Evolutionary conservation across 1,284 basidiomycete genomes (phyloP).

Genomic region (Leccinum pallidistipes): DNA sequence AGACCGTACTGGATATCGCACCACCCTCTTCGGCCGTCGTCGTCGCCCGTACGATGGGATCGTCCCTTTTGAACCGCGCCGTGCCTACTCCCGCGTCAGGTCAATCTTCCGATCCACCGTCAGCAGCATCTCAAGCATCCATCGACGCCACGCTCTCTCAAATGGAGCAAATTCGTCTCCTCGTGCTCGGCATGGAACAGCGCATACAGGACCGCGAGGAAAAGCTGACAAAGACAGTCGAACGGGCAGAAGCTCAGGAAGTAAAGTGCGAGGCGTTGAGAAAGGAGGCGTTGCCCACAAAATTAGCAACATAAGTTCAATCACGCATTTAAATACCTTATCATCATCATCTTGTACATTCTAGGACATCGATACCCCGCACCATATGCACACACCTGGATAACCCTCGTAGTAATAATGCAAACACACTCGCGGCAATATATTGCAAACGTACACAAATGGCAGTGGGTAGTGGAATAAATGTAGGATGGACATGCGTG

Average conservation of each 20-base stretch:
- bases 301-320: conserved; percentile 9
- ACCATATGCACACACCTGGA: conserved; percentile 6
- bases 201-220: conserved; percentile 64
- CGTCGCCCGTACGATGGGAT: conserved; percentile 28
- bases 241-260: conserved; percentile 60
- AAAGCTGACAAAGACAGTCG: conserved; percentile 57
- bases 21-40: conserved; percentile 33
- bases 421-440: conserved; percentile 27
- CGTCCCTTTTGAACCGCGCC: conserved; percentile 23
- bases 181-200: conserved; percentile 77
- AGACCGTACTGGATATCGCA: conserved; percentile 54
- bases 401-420: not conserved
- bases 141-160: conserved; percentile 46
- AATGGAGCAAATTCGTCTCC: conserved; percentile 66
- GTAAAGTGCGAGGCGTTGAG: conserved; percentile 35
- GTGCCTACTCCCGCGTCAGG: conserved; percentile 15
- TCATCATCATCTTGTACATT: conserved; percentile 21
- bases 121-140: conserved; percentile 21
- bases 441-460: conserved; percentile 33
- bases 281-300: conserved; percentile 26
- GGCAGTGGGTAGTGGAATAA: conserved; percentile 29
- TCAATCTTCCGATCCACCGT: conserved; percentile 18
- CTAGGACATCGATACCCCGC: conserved; percentile 23
- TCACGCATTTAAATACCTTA: conserved; percentile 9
- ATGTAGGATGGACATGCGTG: conserved; percentile 26